Evolutionary conservation across 192 early-diverging fungal species (phyloP), one percentile per base, ranked within the genome.

Genomic region (Allomyces arbusculus): DNA sequence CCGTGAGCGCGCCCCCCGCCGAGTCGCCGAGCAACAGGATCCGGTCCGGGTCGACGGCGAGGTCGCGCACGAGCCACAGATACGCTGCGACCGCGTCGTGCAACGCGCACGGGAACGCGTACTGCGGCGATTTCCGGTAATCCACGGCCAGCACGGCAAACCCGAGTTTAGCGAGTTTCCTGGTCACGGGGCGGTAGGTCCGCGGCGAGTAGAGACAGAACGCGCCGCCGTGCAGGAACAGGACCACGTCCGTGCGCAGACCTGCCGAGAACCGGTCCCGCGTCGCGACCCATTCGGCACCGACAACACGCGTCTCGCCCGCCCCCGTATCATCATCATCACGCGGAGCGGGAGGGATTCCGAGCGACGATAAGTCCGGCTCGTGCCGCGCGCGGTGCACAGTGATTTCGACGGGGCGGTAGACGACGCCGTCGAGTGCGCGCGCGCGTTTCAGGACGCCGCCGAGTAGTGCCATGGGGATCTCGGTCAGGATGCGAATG

Each of bases 41-140:
- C 24, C 81, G 67, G 20, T 70, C 62, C 19, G 73, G 72, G 19
- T 69, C 64, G 61, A 74, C 65, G 44, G n/a, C 9, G 12, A 61
- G 10, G 22, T 28, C 44, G 9, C 25, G n/a, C 14, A 44, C 55
- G 7, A 81, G 72, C 66, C 62, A 80, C 6, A 77, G 58, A 65
- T 76, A 81, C 9, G 77, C 79, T 20, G 76, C 76, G 23, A 83
- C 62, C 23, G 71, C 73, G 68, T 83, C 81, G 61, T 76, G 71
- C 5, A 83, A 67, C 14, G 77, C 78, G 40, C 68, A 40, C 20
- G 81, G 81, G 68, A 77, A 83, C 3, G 74, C 69, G 65, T 73
- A 33, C 67, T 83, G 77, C 1, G 81, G 81, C 10, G 81, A 68
- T 11, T 79, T 66, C 2, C 81, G 69, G 72, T 83, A 83, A 65